Percentiles rank a stretch among this genome's conserved stretches.
phyloP scores from a whole-genome alignment of 257 asterid genomes.

The Solanum pennellii region DNA sequence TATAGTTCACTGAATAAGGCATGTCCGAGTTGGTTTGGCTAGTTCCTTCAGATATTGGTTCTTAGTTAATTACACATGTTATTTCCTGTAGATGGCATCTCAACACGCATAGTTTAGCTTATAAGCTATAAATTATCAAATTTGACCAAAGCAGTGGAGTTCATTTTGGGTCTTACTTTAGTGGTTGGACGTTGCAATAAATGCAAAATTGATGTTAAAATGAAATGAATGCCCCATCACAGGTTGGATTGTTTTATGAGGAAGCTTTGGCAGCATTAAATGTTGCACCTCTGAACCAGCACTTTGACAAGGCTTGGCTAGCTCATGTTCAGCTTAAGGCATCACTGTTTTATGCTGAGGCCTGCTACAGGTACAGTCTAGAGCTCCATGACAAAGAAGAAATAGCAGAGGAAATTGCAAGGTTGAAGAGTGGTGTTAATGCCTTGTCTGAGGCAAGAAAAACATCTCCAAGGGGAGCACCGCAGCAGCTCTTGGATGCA shows the following conservation, averaged over 20 bases:
- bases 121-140: neutral
- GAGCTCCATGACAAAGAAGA: conserved; percentile 96
- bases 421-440: conserved; percentile 73
- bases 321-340: conserved; percentile 93
- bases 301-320: conserved; percentile 84
- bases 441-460: conserved; percentile 69
- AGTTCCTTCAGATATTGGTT: neutral
- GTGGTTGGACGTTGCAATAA: neutral
- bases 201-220: neutral
- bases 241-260: conserved; percentile 90
- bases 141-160: neutral
- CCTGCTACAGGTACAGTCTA: conserved; percentile 80
- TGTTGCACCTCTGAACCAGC: conserved; percentile 78
- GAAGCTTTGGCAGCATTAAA: conserved; percentile 73
- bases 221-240: neutral
- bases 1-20: neutral
- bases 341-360: conserved; percentile 84
- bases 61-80: neutral
- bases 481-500: conserved; percentile 85
- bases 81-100: neutral
- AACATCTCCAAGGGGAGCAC: conserved; percentile 74
- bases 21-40: neutral
- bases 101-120: neutral
- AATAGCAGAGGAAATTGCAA: conserved; percentile 94
- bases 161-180: neutral